These are phyloP conservation scores for Penicillium lagena DNA, from an alignment of 495 filamentous ascomycete genomes.

Conservation along the genomic window DNA sequence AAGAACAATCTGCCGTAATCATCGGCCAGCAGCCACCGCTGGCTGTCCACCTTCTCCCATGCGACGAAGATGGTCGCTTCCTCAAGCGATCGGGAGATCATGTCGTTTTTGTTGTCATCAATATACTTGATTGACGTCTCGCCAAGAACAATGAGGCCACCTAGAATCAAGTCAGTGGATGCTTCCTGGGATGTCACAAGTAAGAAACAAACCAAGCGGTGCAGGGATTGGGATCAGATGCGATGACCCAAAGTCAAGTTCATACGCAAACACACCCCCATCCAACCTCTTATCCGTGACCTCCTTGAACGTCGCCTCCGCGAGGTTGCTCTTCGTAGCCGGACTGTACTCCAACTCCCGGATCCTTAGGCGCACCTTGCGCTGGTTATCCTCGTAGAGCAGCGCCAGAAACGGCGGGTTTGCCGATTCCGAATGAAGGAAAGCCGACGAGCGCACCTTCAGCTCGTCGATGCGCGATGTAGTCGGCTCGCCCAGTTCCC, in stretches of 20 bases:
- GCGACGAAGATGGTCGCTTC: slow-evolving; percentile 78
- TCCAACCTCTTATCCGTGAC: slow-evolving; percentile 28
- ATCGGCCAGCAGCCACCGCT: slow-evolving; percentile 80
- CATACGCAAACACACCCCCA: slow-evolving; percentile 37
- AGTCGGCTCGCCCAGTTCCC: slow-evolving; percentile 60
- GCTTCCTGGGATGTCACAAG: neutral
- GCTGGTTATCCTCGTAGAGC: slow-evolving; percentile 68
- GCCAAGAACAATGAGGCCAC: slow-evolving; percentile 76
- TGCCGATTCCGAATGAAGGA: slow-evolving; percentile 59
- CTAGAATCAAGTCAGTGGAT: slow-evolving; percentile 20
- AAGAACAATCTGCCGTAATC: slow-evolving; percentile 81
- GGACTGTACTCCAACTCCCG: slow-evolving; percentile 47
- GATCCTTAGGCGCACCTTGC: slow-evolving; percentile 56
- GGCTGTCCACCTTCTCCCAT: slow-evolving; percentile 78
- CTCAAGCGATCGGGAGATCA: slow-evolving; percentile 52
- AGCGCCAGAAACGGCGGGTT: slow-evolving; percentile 75
- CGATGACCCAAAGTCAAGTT: slow-evolving; percentile 66
- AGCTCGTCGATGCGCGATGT: slow-evolving; percentile 78
- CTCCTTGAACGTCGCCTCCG: slow-evolving; percentile 47
- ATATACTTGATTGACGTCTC: slow-evolving; percentile 82
- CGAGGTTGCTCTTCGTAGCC: slow-evolving; percentile 35
- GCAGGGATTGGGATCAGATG: slow-evolving; percentile 79
- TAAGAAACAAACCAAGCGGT: slow-evolving; percentile 41
- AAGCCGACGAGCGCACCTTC: slow-evolving; percentile 74
- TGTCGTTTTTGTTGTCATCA: slow-evolving; percentile 60